Conservation (phyloP, 2,329 filamentous ascomycete species). For the Fusarium haematococcum region DNA sequence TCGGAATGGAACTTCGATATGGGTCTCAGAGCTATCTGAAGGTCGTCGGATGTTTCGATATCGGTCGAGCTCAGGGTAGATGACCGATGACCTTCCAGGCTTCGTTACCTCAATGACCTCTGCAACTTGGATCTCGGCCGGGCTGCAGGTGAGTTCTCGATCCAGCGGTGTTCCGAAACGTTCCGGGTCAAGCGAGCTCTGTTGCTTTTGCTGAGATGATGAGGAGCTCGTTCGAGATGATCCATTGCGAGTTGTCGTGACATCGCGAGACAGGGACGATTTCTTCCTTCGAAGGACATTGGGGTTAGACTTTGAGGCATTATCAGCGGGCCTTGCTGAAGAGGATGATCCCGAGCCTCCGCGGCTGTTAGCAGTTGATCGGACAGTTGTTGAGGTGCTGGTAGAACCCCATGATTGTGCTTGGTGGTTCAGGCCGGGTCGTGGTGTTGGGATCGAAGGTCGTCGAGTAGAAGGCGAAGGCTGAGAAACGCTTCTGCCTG, state of each 20-base stretch:
- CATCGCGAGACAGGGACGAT: constrained; percentile 58
- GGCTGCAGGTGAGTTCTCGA: constrained; percentile 57
- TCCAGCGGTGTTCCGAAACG: constrained; percentile 53
- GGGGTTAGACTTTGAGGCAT: constrained; percentile 49
- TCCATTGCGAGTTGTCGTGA: constrained; percentile 48
- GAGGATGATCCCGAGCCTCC: constrained; percentile 50
- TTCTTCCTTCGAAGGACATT: constrained; percentile 64
- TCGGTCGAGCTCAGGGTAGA: constrained; percentile 72
- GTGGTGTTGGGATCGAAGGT: constrained; percentile 37
- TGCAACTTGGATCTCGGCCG: constrained; percentile 56
- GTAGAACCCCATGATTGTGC: constrained; percentile 57
- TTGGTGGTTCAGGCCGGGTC: constrained; percentile 52
- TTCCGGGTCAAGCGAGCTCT: constrained; percentile 50
- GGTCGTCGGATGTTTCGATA: constrained; percentile 63
- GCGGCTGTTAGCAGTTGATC: constrained; percentile 47
- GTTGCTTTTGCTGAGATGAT: constrained; percentile 56
- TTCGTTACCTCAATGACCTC: constrained; percentile 57
- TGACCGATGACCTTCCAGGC: constrained; percentile 56
- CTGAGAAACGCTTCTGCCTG: constrained; percentile 41
- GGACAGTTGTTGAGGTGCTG: constrained; percentile 48
- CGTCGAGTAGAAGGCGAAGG: constrained; percentile 36
- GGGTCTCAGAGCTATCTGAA: constrained; percentile 48
- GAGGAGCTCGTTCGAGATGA: constrained; percentile 56
- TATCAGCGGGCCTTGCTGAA: constrained; percentile 50
- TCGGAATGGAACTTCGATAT: constrained; percentile 64